Evolutionary conservation across 371 early-diverging fungal species (phyloP), one percentile per base, ranked within the genome.

Genomic region (Catenaria anguillulae): DNA sequence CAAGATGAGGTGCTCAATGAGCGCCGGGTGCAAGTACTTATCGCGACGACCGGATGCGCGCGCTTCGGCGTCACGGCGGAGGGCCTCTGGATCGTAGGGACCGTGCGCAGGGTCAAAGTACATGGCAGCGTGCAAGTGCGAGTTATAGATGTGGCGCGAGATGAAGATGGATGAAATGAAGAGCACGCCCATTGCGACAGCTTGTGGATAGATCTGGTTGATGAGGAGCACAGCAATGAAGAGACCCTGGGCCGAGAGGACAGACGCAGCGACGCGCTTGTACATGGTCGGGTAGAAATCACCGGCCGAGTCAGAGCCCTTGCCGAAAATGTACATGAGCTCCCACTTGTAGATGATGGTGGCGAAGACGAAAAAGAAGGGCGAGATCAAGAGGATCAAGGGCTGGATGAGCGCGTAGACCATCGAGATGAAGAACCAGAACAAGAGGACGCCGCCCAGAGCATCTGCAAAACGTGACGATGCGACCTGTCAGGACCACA

Each of bases 21-120:
- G 40, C 36, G 40, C 26, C 26, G 58, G 58, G 42, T 58, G 58
- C 36, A 40, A 10, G 42, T 58, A 58, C 43, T 36, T n/a, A 3
- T 58, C 36, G 40, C 58, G 58, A 36, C 36, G 58, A 13, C 21
- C 21, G 45, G 19, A 17, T 3, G 10, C 10, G 45, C 45, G 45
- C 45, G 8, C 45, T 23, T 43, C 45, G 19, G 21, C 21, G 21
- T 43, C 45, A 12, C 21, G 45, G 21, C 45, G 45, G 19, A 43
- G 45, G 19, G 45, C 45, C 19, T 43, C 45, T 2, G 45, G 19
- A 23, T 43, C 45, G 19, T 3, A 43, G 29, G 52, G 52, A 4
- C 52, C 52, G 31, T 15, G 31, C 29, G 10, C 31, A 31, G 26
- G 8, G 52, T 26, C 29, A 10, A 50, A 17, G 52, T 15, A 50